Conservation (phyloP, 2,329 filamentous ascomycete species). For the Penicillium polonicum region DNA sequence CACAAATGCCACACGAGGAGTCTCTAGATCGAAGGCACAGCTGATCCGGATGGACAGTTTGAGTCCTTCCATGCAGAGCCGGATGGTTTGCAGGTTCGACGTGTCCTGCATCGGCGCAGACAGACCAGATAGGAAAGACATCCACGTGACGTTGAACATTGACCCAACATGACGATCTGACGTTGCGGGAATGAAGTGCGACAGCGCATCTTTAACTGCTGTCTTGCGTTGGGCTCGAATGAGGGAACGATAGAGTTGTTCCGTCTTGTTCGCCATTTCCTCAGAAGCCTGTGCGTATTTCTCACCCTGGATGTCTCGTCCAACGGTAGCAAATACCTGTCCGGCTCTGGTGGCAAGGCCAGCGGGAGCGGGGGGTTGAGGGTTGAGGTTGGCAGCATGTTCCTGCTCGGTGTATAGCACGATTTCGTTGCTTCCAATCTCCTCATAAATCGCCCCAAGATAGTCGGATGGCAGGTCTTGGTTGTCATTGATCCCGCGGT, state of each 20-base stretch:
- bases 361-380: conserved; percentile 56
- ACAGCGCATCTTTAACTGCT: conserved; percentile 64
- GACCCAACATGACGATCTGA: conserved; percentile 93
- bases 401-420: conserved; percentile 90
- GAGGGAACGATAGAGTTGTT: conserved; percentile 89
- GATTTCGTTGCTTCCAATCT: conserved; percentile 89
- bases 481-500: conserved; percentile 95
- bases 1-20: conserved; percentile 92
- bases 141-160: conserved; percentile 99
- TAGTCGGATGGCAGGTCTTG: conserved; percentile 93
- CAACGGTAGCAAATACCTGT: conserved; percentile 86
- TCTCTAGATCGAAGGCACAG: conserved; percentile 88
- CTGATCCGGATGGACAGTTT: conserved; percentile 90
- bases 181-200: conserved; percentile 83
- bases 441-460: conserved; percentile 82
- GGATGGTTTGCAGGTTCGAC: conserved; percentile 88
- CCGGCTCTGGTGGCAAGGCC: conserved; percentile 81
- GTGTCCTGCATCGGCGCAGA: conserved; percentile 92
- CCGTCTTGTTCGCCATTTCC: conserved; percentile 78
- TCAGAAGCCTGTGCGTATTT: conserved; percentile 94
- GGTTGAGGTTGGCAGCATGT: conserved; percentile 76
- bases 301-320: conserved; percentile 86
- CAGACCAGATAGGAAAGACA: conserved; percentile 94
- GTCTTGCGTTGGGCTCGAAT: conserved; percentile 86
- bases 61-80: conserved; percentile 90